Evolutionary conservation across 2,329 filamentous ascomycete species (phyloP), one percentile per base, ranked within the genome.

Genomic region (Bertia moriformis): DNA sequence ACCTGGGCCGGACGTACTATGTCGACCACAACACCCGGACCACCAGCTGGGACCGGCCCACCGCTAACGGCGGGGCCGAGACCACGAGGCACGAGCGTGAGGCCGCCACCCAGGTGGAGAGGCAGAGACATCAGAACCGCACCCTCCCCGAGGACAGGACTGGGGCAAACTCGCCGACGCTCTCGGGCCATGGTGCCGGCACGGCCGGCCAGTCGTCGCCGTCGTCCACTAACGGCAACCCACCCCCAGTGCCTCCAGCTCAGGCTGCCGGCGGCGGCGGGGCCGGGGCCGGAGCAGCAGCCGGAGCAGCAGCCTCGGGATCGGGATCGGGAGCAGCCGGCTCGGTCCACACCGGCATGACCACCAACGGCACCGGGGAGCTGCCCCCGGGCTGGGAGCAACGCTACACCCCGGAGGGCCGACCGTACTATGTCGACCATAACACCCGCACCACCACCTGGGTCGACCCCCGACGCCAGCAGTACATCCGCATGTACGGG

Each of bases 401-500:
- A 58, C 73, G 91, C 49, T 89, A 85, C 61, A 98, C 91, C 0
- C 89, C 91, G 0, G 91, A 98, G 66, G 88, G 89, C 18, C 77
- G 91, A 38, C 73, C 89, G 5, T 98, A 98, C 61, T 98, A 95
- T 60, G 91, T 98, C 38, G 91, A 98, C 56, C 91, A 98, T 61
- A 98, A 96, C 57, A 96, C 91, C 7, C 77, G 91, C 46, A 96
- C 91, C 1, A 98, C 91, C 0, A 96, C 91, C 1, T 98, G 91
- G 91, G 91, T 98, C 13, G 91, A 98, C 56, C 91, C 91, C 20
- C 79, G 91, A 49, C 80, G 91, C 45, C 91, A 96, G 61, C 91
- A 98, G 59, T 98, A 95, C 61, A 96, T 98, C 44, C 73, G 91
- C 43, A 95, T 95, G 84, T 98, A 98, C 55, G 74, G 74, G 20